These are phyloP conservation scores for Myxozyma lipomycoides DNA, from an alignment of 805 yeast genomes.

Conservation along the genomic window DNA sequence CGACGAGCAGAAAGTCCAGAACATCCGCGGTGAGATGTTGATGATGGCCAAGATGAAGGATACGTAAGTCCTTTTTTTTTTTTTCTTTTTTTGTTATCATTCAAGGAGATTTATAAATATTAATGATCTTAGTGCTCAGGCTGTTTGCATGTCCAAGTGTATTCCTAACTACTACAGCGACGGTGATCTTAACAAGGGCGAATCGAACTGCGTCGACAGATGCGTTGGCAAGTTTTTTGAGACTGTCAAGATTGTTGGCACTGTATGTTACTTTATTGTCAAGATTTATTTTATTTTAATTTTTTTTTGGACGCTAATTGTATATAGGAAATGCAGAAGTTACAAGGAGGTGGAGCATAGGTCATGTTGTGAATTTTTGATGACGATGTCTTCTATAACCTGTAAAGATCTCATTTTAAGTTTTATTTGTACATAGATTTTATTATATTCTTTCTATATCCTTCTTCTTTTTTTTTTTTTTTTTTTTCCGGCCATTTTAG, in stretches of 20 bases:
- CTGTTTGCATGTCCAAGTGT: slow-evolving; percentile 52
- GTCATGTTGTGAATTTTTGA: background rate
- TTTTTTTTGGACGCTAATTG: background rate
- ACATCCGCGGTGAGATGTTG: slow-evolving; percentile 24
- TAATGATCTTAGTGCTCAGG: slow-evolving; percentile 8
- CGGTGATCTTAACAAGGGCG: slow-evolving; percentile 80
- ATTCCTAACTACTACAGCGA: slow-evolving; percentile 83
- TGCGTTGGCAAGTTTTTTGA: slow-evolving; percentile 81
- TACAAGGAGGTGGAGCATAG: slow-evolving; percentile 5
- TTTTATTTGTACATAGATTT: too few relatives aligned
- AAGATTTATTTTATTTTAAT: background rate
- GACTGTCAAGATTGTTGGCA: slow-evolving; percentile 23
- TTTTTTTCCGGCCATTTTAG: background rate
- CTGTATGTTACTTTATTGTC: slow-evolving; percentile 12
- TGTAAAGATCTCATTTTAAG: too few relatives aligned
- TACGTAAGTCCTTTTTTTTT: slow-evolving; percentile 5
- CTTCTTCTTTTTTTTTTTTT: too few relatives aligned
- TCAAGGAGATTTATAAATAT: background rate
- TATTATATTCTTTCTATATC: too few relatives aligned
- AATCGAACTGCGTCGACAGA: slow-evolving; percentile 73
- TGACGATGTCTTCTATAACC: too few relatives aligned
- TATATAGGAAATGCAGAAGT: slow-evolving; percentile 17
- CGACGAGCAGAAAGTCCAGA: slow-evolving; percentile 24
- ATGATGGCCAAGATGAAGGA: slow-evolving; percentile 26
- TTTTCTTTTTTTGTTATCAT: background rate